Evolutionary conservation across 257 asterid genomes (phyloP).

Genomic region (Gardenia jasminoides): DNA sequence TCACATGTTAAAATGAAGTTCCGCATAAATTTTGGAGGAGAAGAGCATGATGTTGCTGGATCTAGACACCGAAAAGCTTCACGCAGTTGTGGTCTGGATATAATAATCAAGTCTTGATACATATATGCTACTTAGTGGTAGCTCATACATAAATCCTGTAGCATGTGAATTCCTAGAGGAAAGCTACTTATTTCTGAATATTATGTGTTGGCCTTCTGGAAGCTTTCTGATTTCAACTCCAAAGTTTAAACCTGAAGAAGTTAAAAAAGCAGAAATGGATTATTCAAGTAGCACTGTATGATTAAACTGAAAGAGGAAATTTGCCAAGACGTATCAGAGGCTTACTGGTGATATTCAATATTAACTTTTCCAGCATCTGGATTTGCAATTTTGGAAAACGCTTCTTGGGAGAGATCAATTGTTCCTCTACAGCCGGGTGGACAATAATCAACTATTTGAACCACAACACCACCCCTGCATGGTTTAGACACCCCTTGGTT

Average conservation of each 20-base stretch:
- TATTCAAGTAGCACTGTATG: too few species aligned
- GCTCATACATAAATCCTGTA: not conserved
- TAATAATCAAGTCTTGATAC: too few species aligned
- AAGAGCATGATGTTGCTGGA: too few species aligned
- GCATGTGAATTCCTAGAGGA: not conserved
- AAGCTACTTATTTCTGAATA: not conserved
- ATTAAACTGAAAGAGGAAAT: too few species aligned
- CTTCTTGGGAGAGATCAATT: constrained; percentile 51
- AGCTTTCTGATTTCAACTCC: not conserved
- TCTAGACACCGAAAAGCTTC: too few species aligned
- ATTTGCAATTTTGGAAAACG: constrained; percentile 42
- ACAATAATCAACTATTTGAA: constrained; percentile 38
- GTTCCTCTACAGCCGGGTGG: constrained; percentile 44
- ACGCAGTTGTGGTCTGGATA: too few species aligned
- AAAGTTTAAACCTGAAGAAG: constrained; percentile 2
- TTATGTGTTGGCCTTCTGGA: not conserved
- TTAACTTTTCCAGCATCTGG: constrained; percentile 47
- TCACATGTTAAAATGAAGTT: too few species aligned
- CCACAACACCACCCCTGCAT: constrained; percentile 42
- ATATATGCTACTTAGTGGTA: not conserved
- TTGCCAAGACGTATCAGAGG: not conserved
- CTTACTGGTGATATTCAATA: constrained; percentile 27
- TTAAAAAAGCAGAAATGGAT: not conserved
- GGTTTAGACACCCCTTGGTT: constrained; percentile 38
- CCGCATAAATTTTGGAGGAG: too few species aligned